Base-by-base conservation (phyloP, 2,329 filamentous ascomycete genomes). In the Ophiostoma sp. region DNA sequence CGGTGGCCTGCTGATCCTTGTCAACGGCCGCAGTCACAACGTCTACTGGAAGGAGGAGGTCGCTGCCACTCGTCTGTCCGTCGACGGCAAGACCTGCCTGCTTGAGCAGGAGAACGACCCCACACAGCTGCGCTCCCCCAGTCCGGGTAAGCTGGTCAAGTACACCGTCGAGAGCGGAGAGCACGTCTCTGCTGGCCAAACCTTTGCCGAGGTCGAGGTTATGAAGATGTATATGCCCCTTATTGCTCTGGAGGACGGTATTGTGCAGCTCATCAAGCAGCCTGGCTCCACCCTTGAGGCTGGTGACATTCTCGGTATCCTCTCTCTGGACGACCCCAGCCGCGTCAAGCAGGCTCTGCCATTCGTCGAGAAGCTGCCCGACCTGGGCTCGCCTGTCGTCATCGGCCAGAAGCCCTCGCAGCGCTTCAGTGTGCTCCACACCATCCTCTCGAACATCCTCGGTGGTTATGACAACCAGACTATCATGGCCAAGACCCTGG, bases 171-270 rank as follows among this genome's bases (percentile, higher is more conserved):
- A 97, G 79, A 98, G 96, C 75, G 95, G 95, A 70, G 86, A 93
- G 74, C 95, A 99, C 78, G 88, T 99, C 79, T 89, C 87, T 79
- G 92, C 96, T 74, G 94, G 94, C 69, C 91, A 98, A 79, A 84
- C 94, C 45, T 99, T 93, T 76, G 95, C 95, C 68, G 95, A 99
- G 79, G 94, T 99, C 55, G 95, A 99, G 81, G 95, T 99, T 80
- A 99, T 99, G 95, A 99, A 99, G 86, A 99, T 99, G 95, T 98
- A 98, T 85, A 99, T 99, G 95, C 95, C 95, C 75, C 85, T 99
- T 68, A 86, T 99, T 71, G 91, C 95, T 2, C 90, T 93, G 77
- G 95, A 99, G 79, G 95, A 97, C 75, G 95, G 95, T 83, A 86
- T 96, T 67, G 94, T 99, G 68, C 95, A 97, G 82, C 87, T 99